phyloP scores from a whole-genome alignment of 495 filamentous ascomycete species.

The Podospora pseudopauciseta region DNA sequence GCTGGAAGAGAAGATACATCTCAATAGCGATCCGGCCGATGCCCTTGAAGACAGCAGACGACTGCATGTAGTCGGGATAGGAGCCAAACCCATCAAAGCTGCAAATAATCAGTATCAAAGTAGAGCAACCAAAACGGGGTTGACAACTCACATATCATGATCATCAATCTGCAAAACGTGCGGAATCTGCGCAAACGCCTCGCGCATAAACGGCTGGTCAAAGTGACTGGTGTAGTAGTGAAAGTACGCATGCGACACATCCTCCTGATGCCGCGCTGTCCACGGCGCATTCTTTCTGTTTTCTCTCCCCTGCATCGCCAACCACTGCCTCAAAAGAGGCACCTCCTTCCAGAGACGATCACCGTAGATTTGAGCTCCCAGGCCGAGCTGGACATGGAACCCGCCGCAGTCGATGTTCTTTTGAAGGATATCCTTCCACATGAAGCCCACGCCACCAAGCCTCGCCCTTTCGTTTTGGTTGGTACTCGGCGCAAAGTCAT shows the following conservation, averaged over 20 bases:
- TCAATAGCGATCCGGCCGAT: slow-evolving; percentile 96
- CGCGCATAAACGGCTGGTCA: slow-evolving; percentile 87
- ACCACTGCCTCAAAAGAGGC: slow-evolving; percentile 87
- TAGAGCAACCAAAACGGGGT: not conserved
- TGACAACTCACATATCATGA: slow-evolving; percentile 86
- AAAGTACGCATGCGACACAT: slow-evolving; percentile 93
- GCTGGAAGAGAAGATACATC: slow-evolving; percentile 99
- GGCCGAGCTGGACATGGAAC: slow-evolving; percentile 87
- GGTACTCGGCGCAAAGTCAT: slow-evolving; percentile 87
- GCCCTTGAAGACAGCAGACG: slow-evolving; percentile 95
- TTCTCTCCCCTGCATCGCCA: slow-evolving; percentile 83
- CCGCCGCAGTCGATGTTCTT: slow-evolving; percentile 95
- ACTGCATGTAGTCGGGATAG: slow-evolving; percentile 98
- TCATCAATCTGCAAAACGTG: slow-evolving; percentile 91
- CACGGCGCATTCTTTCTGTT: slow-evolving; percentile 84
- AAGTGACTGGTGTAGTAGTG: slow-evolving; percentile 98
- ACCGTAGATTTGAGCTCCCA: slow-evolving; percentile 94
- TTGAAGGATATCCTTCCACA: slow-evolving; percentile 99
- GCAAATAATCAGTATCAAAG: slow-evolving; percentile 10
- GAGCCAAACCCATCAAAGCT: slow-evolving; percentile 98
- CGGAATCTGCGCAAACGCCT: slow-evolving; percentile 96
- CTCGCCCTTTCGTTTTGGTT: slow-evolving; percentile 77
- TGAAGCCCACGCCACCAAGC: slow-evolving; percentile 82
- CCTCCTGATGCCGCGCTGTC: slow-evolving; percentile 92
- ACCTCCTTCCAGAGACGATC: slow-evolving; percentile 97